Evolutionary conservation across 306 rosid genomes (phyloP), one percentile per base, ranked within the genome.

Genomic region (Dryas octopetala): DNA sequence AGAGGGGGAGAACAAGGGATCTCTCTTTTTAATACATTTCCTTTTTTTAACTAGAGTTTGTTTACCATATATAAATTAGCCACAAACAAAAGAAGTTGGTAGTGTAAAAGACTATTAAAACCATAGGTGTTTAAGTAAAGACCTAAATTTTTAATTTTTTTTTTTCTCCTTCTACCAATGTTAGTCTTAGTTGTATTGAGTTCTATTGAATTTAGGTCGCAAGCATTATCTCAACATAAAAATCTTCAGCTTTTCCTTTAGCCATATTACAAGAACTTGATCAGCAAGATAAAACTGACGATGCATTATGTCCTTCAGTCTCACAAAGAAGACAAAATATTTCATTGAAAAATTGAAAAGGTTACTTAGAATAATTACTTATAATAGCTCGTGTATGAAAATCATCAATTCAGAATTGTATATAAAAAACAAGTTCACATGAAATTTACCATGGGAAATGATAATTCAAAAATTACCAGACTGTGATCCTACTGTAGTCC

Each of bases 381-480:
- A 11, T 17, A 40, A 6, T 11, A 40, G 9, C 16, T 50, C 48
- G 38, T 41, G 60, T n/a, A 41, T 70, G 43, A 38, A 54, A 52
- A 49, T 70, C 6, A 28, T 47, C 2, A 28, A 11, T 16, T 49
- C 46, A 26, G 11, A 50, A 43, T 0, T 9, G 32, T 38, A 14
- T 46, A 26, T 15, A 38, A 85, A 57, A 78, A 15, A 68, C n/a
- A 70, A 73, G 40, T 74, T 55, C 66, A 76, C 47, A 54, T 5
- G 55, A 44, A 15, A 76, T 9, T 50, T 57, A 55, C 69, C 32
- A 46, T 5, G 77, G 64, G 13, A 38, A 60, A 66, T 52, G 73
- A 67, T 47, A 66, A 32, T 75, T 69, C 38, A 71, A 70, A 81
- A 70, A 28, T 63, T 87, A 82, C 87, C 85, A 59, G 79, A 71